Evolutionary conservation across 306 rosid genomes (phyloP), one percentile per base, ranked within the genome.

Genomic region (Rosa persica): DNA sequence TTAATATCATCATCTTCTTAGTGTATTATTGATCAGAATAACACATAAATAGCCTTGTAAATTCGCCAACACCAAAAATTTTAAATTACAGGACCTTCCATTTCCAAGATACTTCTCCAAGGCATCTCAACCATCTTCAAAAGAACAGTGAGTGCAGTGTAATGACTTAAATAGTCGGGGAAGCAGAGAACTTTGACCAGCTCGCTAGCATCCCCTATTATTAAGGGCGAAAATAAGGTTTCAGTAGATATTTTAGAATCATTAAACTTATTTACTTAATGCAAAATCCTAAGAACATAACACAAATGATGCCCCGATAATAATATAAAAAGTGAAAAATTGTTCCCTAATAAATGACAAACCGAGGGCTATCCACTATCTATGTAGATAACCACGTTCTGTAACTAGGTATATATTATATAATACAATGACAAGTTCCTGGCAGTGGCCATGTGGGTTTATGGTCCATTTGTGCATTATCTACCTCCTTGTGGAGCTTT

Each of bases 391-490:
- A 30, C 40, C 67, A 62, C 30, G 40, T 62, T 62, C 44, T 34
- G 7, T 12, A 36, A 30, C 70, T 15, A 38, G 23, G 46, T 17
- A 66, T 30, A 64, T 8, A 8, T 55, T 7, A 19, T 30, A 30
- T 3, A 30, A 30, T 30, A 30, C 42, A 38, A 4, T 4, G 15
- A 40, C 13, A 38, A 34, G 43, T 38, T 65, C 46, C 44, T 67
- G 70, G 70, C 42, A 67, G 17, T 40, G 72, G 20, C 72, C 67
- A 73, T 22, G 77, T 55, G 67, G 52, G 40, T 62, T 57, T n/a
- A 67, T 42, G 69, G 42, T 74, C 68, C 68, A 27, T 17, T 15
- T 46, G 42, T 23, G 25, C 38, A 16, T n/a, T n/a, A 57, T 67
- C 39, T 39, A 38, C 67, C 52, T 54, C 65, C 48, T 6, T 20